phyloP scores from a whole-genome alignment of 2,329 filamentous ascomycete genomes.

The Alternaria consortialis region DNA sequence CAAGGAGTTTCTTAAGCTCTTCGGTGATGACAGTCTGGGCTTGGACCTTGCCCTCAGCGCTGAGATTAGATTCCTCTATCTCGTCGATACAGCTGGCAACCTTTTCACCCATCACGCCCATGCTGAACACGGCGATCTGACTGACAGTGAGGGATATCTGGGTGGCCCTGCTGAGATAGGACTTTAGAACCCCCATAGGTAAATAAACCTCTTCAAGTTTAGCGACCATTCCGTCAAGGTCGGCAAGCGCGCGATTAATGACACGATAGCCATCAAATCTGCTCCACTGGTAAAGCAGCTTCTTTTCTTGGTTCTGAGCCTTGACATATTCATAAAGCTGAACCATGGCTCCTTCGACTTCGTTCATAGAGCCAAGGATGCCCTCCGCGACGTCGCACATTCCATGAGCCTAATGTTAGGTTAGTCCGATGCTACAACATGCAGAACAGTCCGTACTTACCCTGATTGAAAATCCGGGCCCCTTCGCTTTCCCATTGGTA shows the following conservation, averaged over 20 bases:
- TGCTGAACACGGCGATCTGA: constrained; percentile 16
- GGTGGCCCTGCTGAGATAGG: constrained; percentile 14
- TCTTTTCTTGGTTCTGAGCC: constrained; percentile 12
- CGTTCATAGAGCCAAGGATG: constrained; percentile 17
- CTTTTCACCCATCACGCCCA: constrained; percentile 25
- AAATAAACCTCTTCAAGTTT: constrained; percentile 8
- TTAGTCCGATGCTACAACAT: background rate
- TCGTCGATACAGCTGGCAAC: constrained; percentile 19
- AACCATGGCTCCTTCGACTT: constrained; percentile 21
- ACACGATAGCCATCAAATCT: constrained; percentile 18
- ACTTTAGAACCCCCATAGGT: background rate
- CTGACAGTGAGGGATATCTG: constrained; percentile 19
- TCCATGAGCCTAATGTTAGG: background rate
- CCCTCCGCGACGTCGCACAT: constrained; percentile 3
- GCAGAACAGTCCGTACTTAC: background rate
- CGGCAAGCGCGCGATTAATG: constrained; percentile 6
- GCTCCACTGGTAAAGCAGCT: constrained; percentile 26
- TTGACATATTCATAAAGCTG: constrained; percentile 17
- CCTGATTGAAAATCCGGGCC: background rate
- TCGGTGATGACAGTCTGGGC: constrained; percentile 14
- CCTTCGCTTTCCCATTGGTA: background rate
- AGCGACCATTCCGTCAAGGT: constrained; percentile 12
- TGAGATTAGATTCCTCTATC: constrained; percentile 13
- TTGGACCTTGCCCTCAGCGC: constrained; percentile 9
- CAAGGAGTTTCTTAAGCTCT: constrained; percentile 27